Evolutionary conservation across 208 protist species (phyloP).

Genomic region (Trypanosoma cruzi): DNA sequence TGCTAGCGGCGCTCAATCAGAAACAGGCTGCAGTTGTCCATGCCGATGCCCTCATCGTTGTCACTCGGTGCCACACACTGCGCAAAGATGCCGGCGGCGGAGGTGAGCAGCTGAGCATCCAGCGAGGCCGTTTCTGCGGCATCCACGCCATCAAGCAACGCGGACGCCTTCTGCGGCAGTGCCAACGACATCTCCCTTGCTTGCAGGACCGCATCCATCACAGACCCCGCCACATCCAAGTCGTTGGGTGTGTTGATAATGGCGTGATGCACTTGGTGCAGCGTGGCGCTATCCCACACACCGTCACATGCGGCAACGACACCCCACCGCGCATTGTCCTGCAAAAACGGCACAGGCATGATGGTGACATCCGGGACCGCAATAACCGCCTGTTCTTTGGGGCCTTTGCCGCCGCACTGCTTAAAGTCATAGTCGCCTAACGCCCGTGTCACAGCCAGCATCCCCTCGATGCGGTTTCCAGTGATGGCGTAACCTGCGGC

Average conservation of each 20-base stretch:
- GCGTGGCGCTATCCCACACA: constrained; percentile 80
- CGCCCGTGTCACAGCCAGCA: constrained; percentile 75
- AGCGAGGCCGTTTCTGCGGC: constrained; percentile 22
- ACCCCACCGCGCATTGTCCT: constrained; percentile 45
- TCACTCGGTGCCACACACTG: constrained; percentile 73
- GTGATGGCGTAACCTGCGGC: constrained; percentile 63
- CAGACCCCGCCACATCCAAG: constrained; percentile 53
- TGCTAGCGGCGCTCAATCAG: constrained; percentile 53
- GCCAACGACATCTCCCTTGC: constrained; percentile 39
- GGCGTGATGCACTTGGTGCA: constrained; percentile 77
- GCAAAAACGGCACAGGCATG: constrained; percentile 42
- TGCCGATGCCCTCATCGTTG: constrained; percentile 76
- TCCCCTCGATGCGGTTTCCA: constrained; percentile 71
- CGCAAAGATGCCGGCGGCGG: constrained; percentile 68
- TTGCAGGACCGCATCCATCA: constrained; percentile 47
- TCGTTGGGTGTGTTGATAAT: constrained; percentile 72
- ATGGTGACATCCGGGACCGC: constrained; percentile 71
- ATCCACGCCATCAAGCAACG: not conserved
- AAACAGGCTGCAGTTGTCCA: constrained; percentile 83
- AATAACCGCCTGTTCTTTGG: constrained; percentile 69
- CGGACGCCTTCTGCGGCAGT: not conserved
- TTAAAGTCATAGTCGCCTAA: constrained; percentile 91
- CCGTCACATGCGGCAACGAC: constrained; percentile 85
- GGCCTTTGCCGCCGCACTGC: constrained; percentile 62
- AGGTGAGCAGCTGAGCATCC: constrained; percentile 55